Percentiles rank a stretch among this genome's conserved stretches.
Conservation (phyloP, 176 grass and related monocot species). For the Zizania latifolia region DNA sequence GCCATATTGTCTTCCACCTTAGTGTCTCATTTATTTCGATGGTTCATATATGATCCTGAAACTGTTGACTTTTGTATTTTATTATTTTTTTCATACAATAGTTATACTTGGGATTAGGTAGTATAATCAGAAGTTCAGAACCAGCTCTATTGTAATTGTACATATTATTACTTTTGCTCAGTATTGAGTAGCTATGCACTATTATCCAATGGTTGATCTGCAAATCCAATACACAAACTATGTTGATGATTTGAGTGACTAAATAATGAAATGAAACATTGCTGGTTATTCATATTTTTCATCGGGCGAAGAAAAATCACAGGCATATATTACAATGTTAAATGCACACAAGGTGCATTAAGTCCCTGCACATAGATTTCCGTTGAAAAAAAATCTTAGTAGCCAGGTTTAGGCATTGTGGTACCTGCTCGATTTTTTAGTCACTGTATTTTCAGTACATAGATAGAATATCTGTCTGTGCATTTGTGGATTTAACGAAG, state of each 20-base stretch:
- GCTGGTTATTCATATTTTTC: neutral
- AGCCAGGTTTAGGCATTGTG: neutral
- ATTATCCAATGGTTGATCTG: no score
- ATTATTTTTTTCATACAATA: neutral
- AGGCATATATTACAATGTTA: neutral
- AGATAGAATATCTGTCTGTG: neutral
- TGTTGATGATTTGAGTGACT: no score
- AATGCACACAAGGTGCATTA: no score
- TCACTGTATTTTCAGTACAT: neutral
- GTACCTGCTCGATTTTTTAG: neutral
- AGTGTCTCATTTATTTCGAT: conserved; percentile 12
- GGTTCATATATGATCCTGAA: conserved; percentile 10
- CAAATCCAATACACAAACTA: no score
- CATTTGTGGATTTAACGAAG: neutral
- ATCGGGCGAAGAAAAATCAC: no score
- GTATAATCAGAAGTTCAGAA: conserved; percentile 14
- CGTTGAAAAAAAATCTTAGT: neutral
- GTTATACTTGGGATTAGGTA: neutral
- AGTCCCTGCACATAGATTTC: no score
- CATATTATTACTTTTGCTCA: no score
- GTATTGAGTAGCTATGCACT: no score
- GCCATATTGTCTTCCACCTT: neutral
- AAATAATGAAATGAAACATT: neutral
- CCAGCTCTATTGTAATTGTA: neutral
- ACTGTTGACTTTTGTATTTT: neutral